Evolutionary conservation across 352 stramenopile genomes (phyloP).

Genomic region (Phytophthora crassamura): DNA sequence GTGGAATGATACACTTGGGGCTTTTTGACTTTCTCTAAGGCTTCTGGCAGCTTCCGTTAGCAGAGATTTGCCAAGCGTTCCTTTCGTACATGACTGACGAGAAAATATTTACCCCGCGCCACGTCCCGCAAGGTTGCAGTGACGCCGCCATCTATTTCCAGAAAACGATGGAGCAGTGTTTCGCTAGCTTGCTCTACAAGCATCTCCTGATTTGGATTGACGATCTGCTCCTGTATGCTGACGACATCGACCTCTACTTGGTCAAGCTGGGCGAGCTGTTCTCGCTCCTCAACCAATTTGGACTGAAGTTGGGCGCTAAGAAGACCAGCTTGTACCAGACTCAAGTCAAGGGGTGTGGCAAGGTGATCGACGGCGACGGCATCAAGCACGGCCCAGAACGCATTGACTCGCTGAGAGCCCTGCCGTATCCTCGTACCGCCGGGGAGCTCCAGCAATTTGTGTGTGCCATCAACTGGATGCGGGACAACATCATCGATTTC

Average conservation of each 20-base stretch:
- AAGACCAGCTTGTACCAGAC: conserved; percentile 17
- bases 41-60: no score
- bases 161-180: conserved; percentile 17
- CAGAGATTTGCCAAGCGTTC: no score
- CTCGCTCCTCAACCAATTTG: conserved; percentile 23
- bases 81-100: no score
- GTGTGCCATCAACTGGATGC: conserved; percentile 1
- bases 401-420: background rate
- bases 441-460: background rate
- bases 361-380: background rate
- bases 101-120: conserved; percentile 14
- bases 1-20: conserved; percentile 7
- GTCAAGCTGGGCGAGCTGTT: conserved; percentile 28
- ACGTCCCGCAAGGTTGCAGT: conserved; percentile 18
- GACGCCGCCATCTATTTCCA: conserved; percentile 19
- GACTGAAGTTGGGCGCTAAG: conserved; percentile 11
- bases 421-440: conserved; percentile 1
- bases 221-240: conserved; percentile 35
- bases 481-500: conserved; percentile 6
- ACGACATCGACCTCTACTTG: conserved; percentile 28
- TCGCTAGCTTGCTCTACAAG: conserved; percentile 6
- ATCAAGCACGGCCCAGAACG: conserved; percentile 3
- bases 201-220: background rate
- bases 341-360: no score
- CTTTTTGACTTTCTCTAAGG: conserved; percentile 6